Evolutionary conservation across 2,329 filamentous ascomycete species (phyloP), one percentile per base, ranked within the genome.

Genomic region (Ambrosiella xylebori): DNA sequence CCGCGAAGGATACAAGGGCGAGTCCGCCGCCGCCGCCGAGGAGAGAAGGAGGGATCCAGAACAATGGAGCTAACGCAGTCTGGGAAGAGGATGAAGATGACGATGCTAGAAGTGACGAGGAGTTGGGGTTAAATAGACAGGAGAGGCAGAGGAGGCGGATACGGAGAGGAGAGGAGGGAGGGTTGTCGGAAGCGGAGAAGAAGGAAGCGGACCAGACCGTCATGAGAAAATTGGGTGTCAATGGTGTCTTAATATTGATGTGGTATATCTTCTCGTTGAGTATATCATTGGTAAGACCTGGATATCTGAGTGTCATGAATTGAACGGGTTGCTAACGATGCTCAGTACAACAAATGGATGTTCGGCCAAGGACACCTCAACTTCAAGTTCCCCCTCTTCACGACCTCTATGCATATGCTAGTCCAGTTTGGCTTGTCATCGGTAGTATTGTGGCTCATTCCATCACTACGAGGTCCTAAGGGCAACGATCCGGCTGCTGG

Each of bases 311-410:
- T 49, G n/a, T 7, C 7, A 52, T 11, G 49, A 13, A 27, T 8
- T 38, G 8, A 11, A 53, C 27, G n/a, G 51, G n/a, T 37, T 6
- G 27, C 36, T 38, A 13, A 15, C 51, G 17, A 37, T 12, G 37
- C 44, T 47, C 63, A 93, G 85, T 98, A 97, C 76, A 98, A 98
- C 78, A 97, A 96, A 74, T 97, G 93, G 93, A 97, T 98, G 91
- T 97, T 98, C 72, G 86, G 87, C 66, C 79, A 84, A 61, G 79
- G 85, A 64, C 81, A 85, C 63, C 80, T 94, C 64, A 85, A 96
- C 70, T 98, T 98, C 68, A 84, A 87, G 56, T 97, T 93, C 66
- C 93, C 93, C 44, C 78, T 98, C 54, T 97, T 97, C 71, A 95
- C 90, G 9, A 98, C 93, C 2, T 87, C 88, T 63, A 76, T 93